A percentile compares a stretch with the other conserved stretches of the same genome.
Conservation (phyloP, 2,329 filamentous ascomycete genomes). For the Aspergillus japonicus region DNA sequence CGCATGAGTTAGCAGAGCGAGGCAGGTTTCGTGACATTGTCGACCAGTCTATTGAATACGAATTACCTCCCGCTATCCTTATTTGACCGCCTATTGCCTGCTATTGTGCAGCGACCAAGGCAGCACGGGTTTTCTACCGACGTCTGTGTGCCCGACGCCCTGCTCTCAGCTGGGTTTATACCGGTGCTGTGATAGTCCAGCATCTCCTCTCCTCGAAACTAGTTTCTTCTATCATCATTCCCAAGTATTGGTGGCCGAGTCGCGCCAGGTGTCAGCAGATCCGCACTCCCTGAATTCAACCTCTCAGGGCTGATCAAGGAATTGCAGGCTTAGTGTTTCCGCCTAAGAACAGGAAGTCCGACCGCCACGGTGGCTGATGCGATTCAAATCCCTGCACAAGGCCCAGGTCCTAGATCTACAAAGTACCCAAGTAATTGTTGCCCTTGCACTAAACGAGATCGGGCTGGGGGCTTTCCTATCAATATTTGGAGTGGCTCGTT, state of each 20-base stretch:
- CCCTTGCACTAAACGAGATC: slow-evolving; percentile 24
- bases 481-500: slow-evolving; percentile 10
- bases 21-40: slow-evolving; percentile 6
- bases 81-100: slow-evolving; percentile 20
- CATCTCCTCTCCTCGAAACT: background rate
- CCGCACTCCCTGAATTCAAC: slow-evolving; percentile 1
- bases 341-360: slow-evolving; percentile 17
- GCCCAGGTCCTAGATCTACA: slow-evolving; percentile 18
- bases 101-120: slow-evolving; percentile 8
- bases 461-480: slow-evolving; percentile 14
- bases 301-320: slow-evolving; percentile 2
- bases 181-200: slow-evolving; percentile 2
- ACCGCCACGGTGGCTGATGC: slow-evolving; percentile 22
- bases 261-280: slow-evolving; percentile 6
- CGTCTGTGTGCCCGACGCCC: slow-evolving; percentile 26
- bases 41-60: slow-evolving; percentile 1
- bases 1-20: slow-evolving; percentile 15
- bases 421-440: slow-evolving; percentile 1
- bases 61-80: background rate
- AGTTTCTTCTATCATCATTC: background rate
- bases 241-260: slow-evolving; percentile 7
- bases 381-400: slow-evolving; percentile 22
- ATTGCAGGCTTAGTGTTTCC: slow-evolving; percentile 1
- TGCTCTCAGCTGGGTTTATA: slow-evolving; percentile 8
- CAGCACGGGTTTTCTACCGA: slow-evolving; percentile 2